Base-by-base conservation (phyloP, 2,329 filamentous ascomycete genomes). In the Kalaharituber pfeilii region DNA sequence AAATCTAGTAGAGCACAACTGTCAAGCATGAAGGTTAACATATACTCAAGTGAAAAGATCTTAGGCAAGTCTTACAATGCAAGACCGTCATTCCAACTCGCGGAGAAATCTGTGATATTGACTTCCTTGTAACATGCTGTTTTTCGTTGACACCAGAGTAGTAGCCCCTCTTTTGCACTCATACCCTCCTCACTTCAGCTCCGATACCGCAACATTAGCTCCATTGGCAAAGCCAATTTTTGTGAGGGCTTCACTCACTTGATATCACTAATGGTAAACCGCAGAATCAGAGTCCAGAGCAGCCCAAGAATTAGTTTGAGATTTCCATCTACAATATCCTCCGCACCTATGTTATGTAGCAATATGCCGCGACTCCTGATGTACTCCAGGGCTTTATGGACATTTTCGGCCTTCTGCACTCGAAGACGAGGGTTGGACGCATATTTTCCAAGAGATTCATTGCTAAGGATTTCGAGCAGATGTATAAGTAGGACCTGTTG, bases 241-340 rank as follows among this genome's bases (percentile, higher is more conserved):
- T 9, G n/a, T n/a, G 42, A 47, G 33, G 4, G 11, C 22, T 20
- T 15, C 13, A 42, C 56, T 49, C 49, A 62, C 60, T 93, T 96
- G 72, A 98, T 98, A 69, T 98, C 91, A 68, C 83, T 95, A 67
- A 98, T 98, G 62, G 91, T 98, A 69, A 98, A 98, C 51, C 91
- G 79, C 62, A 95, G 74, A 81, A 98, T 98, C 59, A 98, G 75
- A 5, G 88, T 98, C 91, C 91, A 98, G 69, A 98, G 95, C 63
- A 98, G 74, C 27, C 91, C 91, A 27, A 98, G 75, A 57, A 96
- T 94, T 66, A 98, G 95, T 75, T 96, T 98, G 63, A 84, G 79
- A 69, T 96, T 98, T 30, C 91, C 91, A 68, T 98, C 89, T 27
- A 98, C 91, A 24, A 98, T 86, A 75, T 98, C 91, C 69, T 96